phyloP scores from a whole-genome alignment of 768 basidiomycete species.

The Serendipita indica region DNA sequence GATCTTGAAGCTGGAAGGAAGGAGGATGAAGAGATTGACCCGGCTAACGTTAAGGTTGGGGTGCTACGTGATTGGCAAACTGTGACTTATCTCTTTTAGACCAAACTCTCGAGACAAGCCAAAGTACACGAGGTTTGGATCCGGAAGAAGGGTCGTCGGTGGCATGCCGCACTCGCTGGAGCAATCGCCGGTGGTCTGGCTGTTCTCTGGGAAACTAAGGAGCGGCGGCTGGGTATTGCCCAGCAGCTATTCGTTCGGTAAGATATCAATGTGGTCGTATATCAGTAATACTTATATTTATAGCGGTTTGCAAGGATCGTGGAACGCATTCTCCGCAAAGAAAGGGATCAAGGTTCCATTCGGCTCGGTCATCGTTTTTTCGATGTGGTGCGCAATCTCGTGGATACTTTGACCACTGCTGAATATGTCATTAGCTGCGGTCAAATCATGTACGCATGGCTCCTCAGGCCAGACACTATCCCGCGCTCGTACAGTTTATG shows the following conservation, averaged over 20 bases:
- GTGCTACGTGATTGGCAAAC: neutral
- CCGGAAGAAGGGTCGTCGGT: slow-evolving; percentile 50
- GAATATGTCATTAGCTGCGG: slow-evolving; percentile 37
- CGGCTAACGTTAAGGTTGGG: slow-evolving; percentile 5
- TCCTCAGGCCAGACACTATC: slow-evolving; percentile 70
- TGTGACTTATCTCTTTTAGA: slow-evolving; percentile 12
- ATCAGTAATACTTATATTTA: neutral
- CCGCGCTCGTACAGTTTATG: slow-evolving; percentile 62
- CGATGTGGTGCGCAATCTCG: slow-evolving; percentile 39
- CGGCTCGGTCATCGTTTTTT: slow-evolving; percentile 72
- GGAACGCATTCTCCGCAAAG: slow-evolving; percentile 59
- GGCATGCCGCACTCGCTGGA: slow-evolving; percentile 73
- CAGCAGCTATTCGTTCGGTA: slow-evolving; percentile 85
- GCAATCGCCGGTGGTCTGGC: slow-evolving; percentile 56
- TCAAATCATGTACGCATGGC: slow-evolving; percentile 72
- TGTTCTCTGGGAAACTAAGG: slow-evolving; percentile 62
- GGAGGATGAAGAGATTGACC: neutral
- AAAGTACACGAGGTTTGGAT: slow-evolving; percentile 49
- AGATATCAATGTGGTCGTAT: slow-evolving; percentile 20
- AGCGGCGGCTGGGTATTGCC: slow-evolving; percentile 49
- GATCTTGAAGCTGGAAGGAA: neutral
- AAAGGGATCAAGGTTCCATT: slow-evolving; percentile 59
- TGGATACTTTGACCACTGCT: neutral
- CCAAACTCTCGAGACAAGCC: slow-evolving; percentile 44
- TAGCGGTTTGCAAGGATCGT: slow-evolving; percentile 81